Evolutionary conservation across 164 flowering plant species (phyloP).

Genomic region (Nymphaea colorata): DNA sequence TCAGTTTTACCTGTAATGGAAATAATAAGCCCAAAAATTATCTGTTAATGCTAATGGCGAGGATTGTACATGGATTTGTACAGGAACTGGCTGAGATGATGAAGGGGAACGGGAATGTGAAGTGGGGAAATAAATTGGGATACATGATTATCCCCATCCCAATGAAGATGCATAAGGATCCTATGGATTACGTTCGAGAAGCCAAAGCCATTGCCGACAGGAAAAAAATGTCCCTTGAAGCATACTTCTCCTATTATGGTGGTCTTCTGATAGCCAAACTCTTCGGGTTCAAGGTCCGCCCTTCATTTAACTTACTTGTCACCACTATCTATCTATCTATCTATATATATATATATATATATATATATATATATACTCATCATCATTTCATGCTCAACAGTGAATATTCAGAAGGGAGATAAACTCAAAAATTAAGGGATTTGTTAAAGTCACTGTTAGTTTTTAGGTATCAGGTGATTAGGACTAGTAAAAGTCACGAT

Average conservation of each 20-base stretch:
- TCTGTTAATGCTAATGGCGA: background rate
- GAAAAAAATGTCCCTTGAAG: conserved; percentile 55
- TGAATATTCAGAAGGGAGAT: no score
- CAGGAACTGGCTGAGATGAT: conserved; percentile 59
- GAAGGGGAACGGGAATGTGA: conserved; percentile 22
- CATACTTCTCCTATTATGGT: conserved; percentile 22
- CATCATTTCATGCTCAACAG: background rate
- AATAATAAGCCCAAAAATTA: no score
- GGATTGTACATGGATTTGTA: background rate
- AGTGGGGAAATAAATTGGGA: conserved; percentile 61
- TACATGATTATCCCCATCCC: conserved; percentile 45
- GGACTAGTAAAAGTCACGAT: no score
- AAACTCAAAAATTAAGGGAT: no score
- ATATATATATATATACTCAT: no score
- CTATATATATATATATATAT: no score
- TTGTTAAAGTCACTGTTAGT: no score
- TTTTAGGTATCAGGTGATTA: no score
- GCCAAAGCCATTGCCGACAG: conserved; percentile 49
- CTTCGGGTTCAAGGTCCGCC: conserved; percentile 40
- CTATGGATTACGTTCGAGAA: conserved; percentile 46
- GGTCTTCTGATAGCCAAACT: background rate
- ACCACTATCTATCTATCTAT: background rate
- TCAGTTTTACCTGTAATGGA: no score
- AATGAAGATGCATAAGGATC: conserved; percentile 30
- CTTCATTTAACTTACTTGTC: background rate